Evolutionary conservation across 139 green algal species (phyloP), one percentile per base, ranked within the genome.

Genomic region (Raphidocelis subcapitata): DNA sequence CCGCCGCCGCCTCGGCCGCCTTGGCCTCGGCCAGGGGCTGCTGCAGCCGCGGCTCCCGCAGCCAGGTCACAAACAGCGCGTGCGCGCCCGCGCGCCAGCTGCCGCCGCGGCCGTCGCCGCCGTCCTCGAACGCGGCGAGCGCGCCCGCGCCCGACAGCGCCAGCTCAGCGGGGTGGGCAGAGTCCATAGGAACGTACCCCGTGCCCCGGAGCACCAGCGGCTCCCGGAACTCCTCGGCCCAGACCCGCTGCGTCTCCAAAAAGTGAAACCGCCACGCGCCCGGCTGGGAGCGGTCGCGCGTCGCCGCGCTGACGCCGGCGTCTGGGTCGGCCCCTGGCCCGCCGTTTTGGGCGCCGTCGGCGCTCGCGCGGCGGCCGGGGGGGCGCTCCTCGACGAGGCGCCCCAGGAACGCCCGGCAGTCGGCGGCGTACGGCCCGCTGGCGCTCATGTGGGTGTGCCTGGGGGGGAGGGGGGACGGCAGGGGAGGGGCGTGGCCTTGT

Each of bases 381-480:
- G 70, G 70, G 21, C 62, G n/a, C 29, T 77, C 70, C 28, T 41
- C 2, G 28, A 77, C 64, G 3, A 26, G 28, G 24, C 70, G 63
- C 35, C 44, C 29, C 23, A 77, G 47, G 59, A 70, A 46, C 35
- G 69, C 46, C 24, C 51, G 32, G 24, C 60, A 69, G 33, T 77
- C 70, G 23, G 56, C 33, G 20, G 61, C 70, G 63, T 77, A 77
- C 3, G 23, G 23, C 8, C 54, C 70, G 44, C 70, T 70, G 41
- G 14, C 29, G 70, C 70, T 77, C 70, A 77, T 77, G 49, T 77
- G 70, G n/a, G 46, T 51, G 3, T 8, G 20, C 70, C 70, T 49
- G 41, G 41, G 41, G 8, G 41, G n/a, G n/a, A n/a, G n/a, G n/a
- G n/a, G n/a, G n/a, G n/a, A n/a, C n/a, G n/a, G n/a, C n/a, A n/a